A percentile compares a stretch with the other conserved stretches of the same genome.
Evolutionary conservation across 2,329 filamentous ascomycete species (phyloP).

Genomic region (Penicillium crustosum): DNA sequence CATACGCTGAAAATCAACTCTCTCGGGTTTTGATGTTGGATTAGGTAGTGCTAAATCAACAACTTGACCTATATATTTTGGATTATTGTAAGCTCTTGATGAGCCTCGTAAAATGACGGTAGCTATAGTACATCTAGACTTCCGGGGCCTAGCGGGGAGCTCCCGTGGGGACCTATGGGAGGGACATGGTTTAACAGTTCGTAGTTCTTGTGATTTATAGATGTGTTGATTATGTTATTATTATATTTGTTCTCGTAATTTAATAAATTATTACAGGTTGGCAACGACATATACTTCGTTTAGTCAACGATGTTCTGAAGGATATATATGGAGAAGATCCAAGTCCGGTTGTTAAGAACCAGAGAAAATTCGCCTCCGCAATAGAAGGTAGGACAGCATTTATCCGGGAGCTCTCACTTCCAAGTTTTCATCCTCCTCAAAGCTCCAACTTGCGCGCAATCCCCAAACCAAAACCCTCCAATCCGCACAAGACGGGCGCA

Average conservation of each 20-base stretch:
- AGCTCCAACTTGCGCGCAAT: background rate
- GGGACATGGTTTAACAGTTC: background rate
- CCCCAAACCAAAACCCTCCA: background rate
- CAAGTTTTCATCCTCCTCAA: background rate
- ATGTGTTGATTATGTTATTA: background rate
- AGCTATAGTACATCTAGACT: background rate
- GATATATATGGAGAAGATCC: background rate
- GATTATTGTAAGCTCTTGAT: slow-evolving; percentile 5
- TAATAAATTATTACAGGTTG: background rate
- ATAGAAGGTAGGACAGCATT: slow-evolving; percentile 4
- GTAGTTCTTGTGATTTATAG: background rate
- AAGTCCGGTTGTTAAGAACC: background rate
- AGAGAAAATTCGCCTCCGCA: background rate
- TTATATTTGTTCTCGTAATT: too few relatives aligned
- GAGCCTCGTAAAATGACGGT: background rate
- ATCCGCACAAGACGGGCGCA: background rate
- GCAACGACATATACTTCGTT: background rate
- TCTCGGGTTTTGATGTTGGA: slow-evolving; percentile 24
- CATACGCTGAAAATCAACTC: slow-evolving; percentile 35
- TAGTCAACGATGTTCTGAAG: background rate
- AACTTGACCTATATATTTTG: slow-evolving; percentile 18
- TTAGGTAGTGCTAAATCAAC: slow-evolving; percentile 29
- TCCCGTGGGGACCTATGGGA: slow-evolving; percentile 2
- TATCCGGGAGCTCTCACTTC: background rate
- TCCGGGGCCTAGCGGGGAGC: slow-evolving; percentile 7